These are phyloP conservation scores for Apiospora koreana DNA, from an alignment of 2,329 filamentous ascomycete genomes.

Conservation along the genomic window DNA sequence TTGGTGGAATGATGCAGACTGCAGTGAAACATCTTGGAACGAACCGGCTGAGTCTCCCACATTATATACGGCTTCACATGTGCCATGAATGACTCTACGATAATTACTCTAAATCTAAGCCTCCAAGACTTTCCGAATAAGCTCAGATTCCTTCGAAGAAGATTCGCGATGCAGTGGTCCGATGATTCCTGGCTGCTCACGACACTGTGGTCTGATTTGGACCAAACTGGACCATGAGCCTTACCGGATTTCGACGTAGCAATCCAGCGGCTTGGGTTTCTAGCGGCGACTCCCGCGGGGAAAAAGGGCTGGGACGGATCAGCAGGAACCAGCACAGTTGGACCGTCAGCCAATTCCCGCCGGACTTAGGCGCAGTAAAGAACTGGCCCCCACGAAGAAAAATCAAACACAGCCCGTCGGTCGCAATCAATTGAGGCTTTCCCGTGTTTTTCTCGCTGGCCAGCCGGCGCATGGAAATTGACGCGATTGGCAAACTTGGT, in stretches of 20 bases:
- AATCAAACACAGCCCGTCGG: not conserved
- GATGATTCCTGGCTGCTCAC: slow-evolving; percentile 20
- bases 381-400: not conserved
- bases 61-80: slow-evolving; percentile 9
- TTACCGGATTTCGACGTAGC: not conserved
- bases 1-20: slow-evolving; percentile 21
- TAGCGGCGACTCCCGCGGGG: slow-evolving; percentile 1
- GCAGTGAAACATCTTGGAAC: slow-evolving; percentile 21
- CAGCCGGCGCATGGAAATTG: not conserved
- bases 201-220: slow-evolving; percentile 23
- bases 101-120: not conserved
- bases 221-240: not conserved
- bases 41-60: not conserved
- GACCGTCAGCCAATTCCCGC: not conserved
- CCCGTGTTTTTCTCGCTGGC: slow-evolving; percentile 1
- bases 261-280: not conserved
- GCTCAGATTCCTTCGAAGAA: not conserved
- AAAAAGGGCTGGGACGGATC: not conserved
- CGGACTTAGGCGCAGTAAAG: slow-evolving; percentile 1
- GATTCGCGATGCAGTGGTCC: slow-evolving; percentile 15
- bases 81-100: slow-evolving; percentile 13
- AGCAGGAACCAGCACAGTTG: not conserved
- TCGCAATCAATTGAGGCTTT: not conserved
- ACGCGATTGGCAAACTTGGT: not conserved
- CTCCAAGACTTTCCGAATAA: not conserved